A percentile compares a stretch with the other conserved stretches of the same genome.
Conservation (phyloP, 495 filamentous ascomycete genomes). For the Penicillium nucicola region DNA sequence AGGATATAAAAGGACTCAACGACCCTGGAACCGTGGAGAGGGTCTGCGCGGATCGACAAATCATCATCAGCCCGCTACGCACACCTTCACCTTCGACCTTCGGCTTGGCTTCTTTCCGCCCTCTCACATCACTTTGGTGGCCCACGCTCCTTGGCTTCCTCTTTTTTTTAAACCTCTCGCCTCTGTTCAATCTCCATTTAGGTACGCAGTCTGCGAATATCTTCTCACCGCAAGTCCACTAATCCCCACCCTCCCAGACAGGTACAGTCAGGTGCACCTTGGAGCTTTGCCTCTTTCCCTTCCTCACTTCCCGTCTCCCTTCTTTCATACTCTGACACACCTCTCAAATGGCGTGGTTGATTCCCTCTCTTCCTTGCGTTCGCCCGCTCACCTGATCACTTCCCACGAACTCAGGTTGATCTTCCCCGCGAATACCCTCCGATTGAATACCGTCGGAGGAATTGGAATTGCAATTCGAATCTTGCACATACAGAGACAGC, state of each 20-base stretch:
- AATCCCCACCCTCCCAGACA: constrained; percentile 9
- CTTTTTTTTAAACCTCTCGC: no score
- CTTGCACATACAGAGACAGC: neutral
- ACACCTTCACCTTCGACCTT: constrained; percentile 15
- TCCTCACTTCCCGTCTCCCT: neutral
- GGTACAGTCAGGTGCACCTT: constrained; percentile 16
- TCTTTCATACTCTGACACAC: neutral
- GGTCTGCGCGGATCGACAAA: constrained; percentile 24
- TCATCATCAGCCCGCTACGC: constrained; percentile 16
- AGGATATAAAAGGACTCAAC: no score
- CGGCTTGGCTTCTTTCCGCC: neutral
- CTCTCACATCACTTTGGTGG: neutral
- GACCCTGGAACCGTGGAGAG: neutral
- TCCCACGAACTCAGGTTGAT: constrained; percentile 17
- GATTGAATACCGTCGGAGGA: neutral
- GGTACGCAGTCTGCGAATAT: neutral
- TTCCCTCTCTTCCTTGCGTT: constrained; percentile 11
- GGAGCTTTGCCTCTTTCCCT: constrained; percentile 11
- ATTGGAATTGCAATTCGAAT: neutral
- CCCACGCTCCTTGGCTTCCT: constrained; percentile 2
- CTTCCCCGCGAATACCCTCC: neutral
- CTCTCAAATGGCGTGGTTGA: constrained; percentile 12
- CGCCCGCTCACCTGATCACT: constrained; percentile 23
- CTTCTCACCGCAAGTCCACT: constrained; percentile 10
- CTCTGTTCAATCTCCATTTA: neutral